These are phyloP conservation scores for Paramecium pentaurelia DNA, from an alignment of 73 alveolate genomes.

Conservation along the genomic window DNA sequence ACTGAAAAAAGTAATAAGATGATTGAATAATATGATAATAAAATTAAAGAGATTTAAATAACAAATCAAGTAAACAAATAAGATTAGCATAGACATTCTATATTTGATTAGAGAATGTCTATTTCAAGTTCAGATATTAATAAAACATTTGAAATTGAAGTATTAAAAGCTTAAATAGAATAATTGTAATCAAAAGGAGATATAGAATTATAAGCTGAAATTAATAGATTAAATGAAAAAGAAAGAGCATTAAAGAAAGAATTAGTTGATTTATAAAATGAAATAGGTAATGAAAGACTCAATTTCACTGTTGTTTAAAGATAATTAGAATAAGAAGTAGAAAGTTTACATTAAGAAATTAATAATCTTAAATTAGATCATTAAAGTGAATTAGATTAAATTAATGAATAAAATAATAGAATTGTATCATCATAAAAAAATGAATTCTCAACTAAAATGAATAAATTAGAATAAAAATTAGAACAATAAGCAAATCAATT, in stretches of 20 bases:
- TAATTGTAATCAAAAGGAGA: slow-evolving; percentile 22
- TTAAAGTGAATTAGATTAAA: not conserved
- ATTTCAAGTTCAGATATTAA: not conserved
- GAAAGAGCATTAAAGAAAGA: slow-evolving; percentile 38
- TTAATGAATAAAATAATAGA: not conserved
- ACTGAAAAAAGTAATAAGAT: slow-evolving; percentile 8
- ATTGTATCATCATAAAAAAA: not conserved
- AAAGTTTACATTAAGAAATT: not conserved
- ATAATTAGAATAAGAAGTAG: not conserved
- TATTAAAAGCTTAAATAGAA: slow-evolving; percentile 8
- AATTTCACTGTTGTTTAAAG: not conserved
- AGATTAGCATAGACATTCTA: not conserved
- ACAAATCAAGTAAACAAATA: not conserved
- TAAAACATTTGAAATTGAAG: slow-evolving; percentile 1
- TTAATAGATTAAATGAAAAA: slow-evolving; percentile 17
- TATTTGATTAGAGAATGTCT: not conserved
- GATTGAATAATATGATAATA: slow-evolving; percentile 27
- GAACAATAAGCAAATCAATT: not conserved
- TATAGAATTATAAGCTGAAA: slow-evolving; percentile 29
- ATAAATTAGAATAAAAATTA: not conserved
- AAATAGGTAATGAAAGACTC: not conserved
- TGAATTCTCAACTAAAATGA: not conserved
- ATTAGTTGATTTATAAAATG: slow-evolving; percentile 37
- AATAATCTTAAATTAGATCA: not conserved
- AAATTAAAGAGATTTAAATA: not conserved